A percentile compares a stretch with the other conserved stretches of the same genome.
Conservation (phyloP, 2,329 filamentous ascomycete genomes). For the Penicillium digitatum region DNA sequence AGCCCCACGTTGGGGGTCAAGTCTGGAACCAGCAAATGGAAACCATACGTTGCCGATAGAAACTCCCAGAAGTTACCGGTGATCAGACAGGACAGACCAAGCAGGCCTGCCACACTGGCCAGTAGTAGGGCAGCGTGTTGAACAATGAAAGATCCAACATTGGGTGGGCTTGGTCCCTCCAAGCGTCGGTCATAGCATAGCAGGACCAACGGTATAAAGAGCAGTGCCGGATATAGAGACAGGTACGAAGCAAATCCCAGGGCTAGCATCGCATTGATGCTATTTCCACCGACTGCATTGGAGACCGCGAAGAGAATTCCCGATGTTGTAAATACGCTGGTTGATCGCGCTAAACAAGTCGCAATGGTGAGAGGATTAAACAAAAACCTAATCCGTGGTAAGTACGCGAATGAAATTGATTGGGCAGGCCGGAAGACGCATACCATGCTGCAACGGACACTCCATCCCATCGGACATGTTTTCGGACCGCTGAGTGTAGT, state of each 20-base stretch:
- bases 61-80: conserved; percentile 83
- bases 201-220: conserved; percentile 76
- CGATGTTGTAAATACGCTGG: conserved; percentile 81
- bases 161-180: conserved; percentile 32
- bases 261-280: conserved; percentile 74
- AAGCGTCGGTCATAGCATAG: conserved; percentile 69
- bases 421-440: conserved; percentile 22
- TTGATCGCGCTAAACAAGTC: conserved; percentile 84
- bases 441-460: conserved; percentile 75
- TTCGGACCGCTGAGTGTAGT: conserved; percentile 73
- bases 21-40: conserved; percentile 85
- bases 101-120: conserved; percentile 56
- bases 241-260: conserved; percentile 85
- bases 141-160: conserved; percentile 49
- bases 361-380: conserved; percentile 94
- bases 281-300: conserved; percentile 70
- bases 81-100: conserved; percentile 68
- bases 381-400: conserved; percentile 61
- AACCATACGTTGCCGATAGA: conserved; percentile 81
- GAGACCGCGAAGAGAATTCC: conserved; percentile 80
- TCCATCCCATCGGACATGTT: conserved; percentile 69
- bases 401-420: conserved; percentile 2
- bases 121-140: conserved; percentile 53
- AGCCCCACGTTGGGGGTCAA: conserved; percentile 91
- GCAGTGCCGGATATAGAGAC: conserved; percentile 83